Percentiles rank a stretch among this genome's conserved stretches.
Evolutionary conservation across 2,329 filamentous ascomycete species (phyloP).

Genomic region (Rhexocercosporidium sp.): DNA sequence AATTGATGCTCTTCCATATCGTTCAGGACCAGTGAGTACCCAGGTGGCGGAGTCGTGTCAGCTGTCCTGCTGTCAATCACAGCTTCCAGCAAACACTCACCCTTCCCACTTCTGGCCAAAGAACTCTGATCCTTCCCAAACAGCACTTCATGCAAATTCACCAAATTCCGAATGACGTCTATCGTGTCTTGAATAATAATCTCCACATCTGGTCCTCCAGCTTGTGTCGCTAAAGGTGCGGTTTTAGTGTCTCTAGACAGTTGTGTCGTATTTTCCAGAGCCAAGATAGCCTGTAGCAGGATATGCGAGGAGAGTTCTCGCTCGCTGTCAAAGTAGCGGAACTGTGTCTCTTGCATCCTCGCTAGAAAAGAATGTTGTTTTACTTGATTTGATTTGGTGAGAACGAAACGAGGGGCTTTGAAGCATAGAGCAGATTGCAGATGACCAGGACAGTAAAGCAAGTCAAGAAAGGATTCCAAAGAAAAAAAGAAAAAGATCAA

Average conservation of each 20-base stretch:
- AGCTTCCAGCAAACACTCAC: too few species aligned
- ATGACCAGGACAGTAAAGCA: too few species aligned
- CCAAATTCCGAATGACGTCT: background rate
- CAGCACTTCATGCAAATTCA: background rate
- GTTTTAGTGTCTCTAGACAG: background rate
- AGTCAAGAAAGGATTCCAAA: too few species aligned
- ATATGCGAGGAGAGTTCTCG: constrained; percentile 10
- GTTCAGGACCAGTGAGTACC: background rate
- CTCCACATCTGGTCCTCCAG: background rate
- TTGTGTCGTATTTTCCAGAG: background rate
- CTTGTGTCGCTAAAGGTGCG: too few species aligned
- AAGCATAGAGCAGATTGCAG: too few species aligned
- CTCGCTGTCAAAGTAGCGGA: background rate
- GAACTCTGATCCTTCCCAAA: background rate
- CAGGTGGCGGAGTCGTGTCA: background rate
- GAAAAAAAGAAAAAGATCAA: too few species aligned
- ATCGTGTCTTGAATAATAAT: background rate
- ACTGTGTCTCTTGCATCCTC: background rate
- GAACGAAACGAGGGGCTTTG: too few species aligned
- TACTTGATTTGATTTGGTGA: too few species aligned
- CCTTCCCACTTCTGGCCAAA: background rate
- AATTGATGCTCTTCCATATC: too few species aligned
- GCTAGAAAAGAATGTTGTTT: too few species aligned
- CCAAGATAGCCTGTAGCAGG: constrained; percentile 7
- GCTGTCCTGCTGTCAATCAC: background rate